A percentile compares a stretch with the other conserved stretches of the same genome.
phyloP scores from a whole-genome alignment of 2,329 filamentous ascomycete genomes.

The Diaporthe caulivora region DNA sequence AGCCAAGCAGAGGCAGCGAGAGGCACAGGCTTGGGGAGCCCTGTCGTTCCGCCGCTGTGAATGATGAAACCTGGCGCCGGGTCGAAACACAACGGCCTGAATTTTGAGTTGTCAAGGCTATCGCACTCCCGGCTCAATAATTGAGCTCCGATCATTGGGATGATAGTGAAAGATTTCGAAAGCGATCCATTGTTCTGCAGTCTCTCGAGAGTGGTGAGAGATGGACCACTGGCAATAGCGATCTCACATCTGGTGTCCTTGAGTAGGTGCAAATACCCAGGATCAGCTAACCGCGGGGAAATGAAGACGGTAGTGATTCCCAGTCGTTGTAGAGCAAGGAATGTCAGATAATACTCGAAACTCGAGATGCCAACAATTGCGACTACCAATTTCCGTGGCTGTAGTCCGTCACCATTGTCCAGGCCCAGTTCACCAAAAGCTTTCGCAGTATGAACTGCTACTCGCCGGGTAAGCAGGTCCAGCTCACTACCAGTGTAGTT shows the following conservation, averaged over 20 bases:
- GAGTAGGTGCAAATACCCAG: slow-evolving; percentile 17
- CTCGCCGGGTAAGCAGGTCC: slow-evolving; percentile 17
- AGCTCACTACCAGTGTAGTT: slow-evolving; percentile 28
- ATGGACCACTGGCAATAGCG: slow-evolving; percentile 25
- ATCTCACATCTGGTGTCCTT: slow-evolving; percentile 21
- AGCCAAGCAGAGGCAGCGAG: slow-evolving; percentile 25
- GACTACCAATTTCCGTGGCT: background rate
- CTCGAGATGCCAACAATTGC: slow-evolving; percentile 28
- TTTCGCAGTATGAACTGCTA: background rate
- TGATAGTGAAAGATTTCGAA: background rate
- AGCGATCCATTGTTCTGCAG: background rate
- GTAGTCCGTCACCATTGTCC: background rate
- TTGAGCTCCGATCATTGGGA: slow-evolving; percentile 4
- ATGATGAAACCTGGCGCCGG: slow-evolving; percentile 16
- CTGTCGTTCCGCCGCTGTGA: slow-evolving; percentile 31
- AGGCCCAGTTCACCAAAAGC: background rate
- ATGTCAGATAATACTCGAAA: slow-evolving; percentile 32
- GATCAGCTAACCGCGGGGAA: slow-evolving; percentile 24
- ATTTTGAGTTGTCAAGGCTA: background rate
- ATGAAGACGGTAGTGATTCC: slow-evolving; percentile 28
- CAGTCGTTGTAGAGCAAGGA: slow-evolving; percentile 26
- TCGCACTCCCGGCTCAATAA: background rate
- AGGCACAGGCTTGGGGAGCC: slow-evolving; percentile 30
- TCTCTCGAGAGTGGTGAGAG: slow-evolving; percentile 1
- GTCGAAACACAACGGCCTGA: slow-evolving; percentile 5